Percentiles rank a stretch among this genome's conserved stretches.
These are phyloP conservation scores for Peribolospora baueri DNA, from an alignment of 768 basidiomycete genomes.

Conservation along the genomic window DNA sequence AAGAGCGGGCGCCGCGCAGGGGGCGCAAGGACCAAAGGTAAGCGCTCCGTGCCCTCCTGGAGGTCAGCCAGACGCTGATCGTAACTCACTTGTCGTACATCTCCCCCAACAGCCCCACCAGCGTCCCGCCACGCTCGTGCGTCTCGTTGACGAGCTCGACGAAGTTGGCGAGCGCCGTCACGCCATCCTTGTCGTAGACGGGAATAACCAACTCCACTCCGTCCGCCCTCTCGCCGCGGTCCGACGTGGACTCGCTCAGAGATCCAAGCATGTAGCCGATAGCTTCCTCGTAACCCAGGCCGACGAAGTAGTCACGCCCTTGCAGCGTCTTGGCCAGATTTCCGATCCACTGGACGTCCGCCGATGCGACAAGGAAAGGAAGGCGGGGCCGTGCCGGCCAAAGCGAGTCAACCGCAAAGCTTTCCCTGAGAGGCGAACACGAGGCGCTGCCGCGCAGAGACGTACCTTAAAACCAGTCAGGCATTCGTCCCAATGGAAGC, in stretches of 20 bases:
- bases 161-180: constrained; percentile 21
- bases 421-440: neutral
- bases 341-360: constrained; percentile 26
- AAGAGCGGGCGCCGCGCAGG: neutral
- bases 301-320: constrained; percentile 40
- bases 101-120: constrained; percentile 32
- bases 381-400: too few relatives aligned
- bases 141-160: constrained; percentile 26
- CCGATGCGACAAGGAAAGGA: neutral
- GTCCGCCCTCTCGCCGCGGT: too few relatives aligned
- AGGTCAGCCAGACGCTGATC: neutral
- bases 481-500: constrained; percentile 64
- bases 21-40: neutral
- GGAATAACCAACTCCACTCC: neutral
- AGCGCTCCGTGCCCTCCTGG: neutral
- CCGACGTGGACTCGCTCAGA: neutral
- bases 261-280: constrained; percentile 70
- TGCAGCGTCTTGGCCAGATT: constrained; percentile 49
- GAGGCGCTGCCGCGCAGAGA: neutral
- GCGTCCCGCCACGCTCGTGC: constrained; percentile 29
- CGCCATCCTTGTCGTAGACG: constrained; percentile 69
- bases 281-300: constrained; percentile 75
- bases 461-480: constrained; percentile 74
- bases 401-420: neutral
- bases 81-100: constrained; percentile 14